A percentile compares a stretch with the other conserved stretches of the same genome.
phyloP scores from a whole-genome alignment of 164 flowering plant genomes.

The Piper betle region DNA sequence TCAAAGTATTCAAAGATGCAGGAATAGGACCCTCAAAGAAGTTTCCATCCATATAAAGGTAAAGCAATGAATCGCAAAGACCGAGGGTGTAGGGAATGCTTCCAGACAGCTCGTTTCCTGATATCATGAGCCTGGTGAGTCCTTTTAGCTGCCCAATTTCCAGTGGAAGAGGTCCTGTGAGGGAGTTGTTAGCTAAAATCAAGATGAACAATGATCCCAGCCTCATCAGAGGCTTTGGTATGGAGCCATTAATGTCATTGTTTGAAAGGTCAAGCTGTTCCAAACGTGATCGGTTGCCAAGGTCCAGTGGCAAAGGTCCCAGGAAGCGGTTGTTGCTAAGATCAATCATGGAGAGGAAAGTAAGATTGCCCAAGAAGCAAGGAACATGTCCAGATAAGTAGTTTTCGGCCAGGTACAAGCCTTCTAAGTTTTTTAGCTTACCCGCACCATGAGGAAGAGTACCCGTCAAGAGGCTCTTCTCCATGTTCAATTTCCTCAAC shows the following conservation, averaged over 20 bases:
- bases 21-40: constrained; percentile 22
- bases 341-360: constrained; percentile 1
- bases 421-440: constrained; percentile 13
- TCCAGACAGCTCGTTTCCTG: constrained; percentile 22
- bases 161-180: constrained; percentile 22
- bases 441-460: constrained; percentile 17
- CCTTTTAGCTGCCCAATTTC: constrained; percentile 19
- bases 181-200: constrained; percentile 11
- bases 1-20: constrained; percentile 1
- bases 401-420: constrained; percentile 8
- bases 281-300: neutral
- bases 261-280: neutral
- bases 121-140: constrained; percentile 12
- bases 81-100: constrained; percentile 17
- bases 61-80: constrained; percentile 6
- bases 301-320: constrained; percentile 1
- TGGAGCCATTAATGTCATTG: constrained; percentile 4
- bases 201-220: constrained; percentile 12
- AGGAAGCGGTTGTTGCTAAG: neutral
- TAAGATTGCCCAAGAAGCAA: constrained; percentile 15
- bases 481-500: constrained; percentile 7
- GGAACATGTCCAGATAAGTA: constrained; percentile 17
- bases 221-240: constrained; percentile 22
- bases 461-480: constrained; percentile 14
- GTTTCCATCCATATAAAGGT: constrained; percentile 12